A percentile compares a stretch with the other conserved stretches of the same genome.
These are phyloP conservation scores for Pseudonectria foliicola DNA, from an alignment of 2,329 filamentous ascomycete species.

Conservation along the genomic window DNA sequence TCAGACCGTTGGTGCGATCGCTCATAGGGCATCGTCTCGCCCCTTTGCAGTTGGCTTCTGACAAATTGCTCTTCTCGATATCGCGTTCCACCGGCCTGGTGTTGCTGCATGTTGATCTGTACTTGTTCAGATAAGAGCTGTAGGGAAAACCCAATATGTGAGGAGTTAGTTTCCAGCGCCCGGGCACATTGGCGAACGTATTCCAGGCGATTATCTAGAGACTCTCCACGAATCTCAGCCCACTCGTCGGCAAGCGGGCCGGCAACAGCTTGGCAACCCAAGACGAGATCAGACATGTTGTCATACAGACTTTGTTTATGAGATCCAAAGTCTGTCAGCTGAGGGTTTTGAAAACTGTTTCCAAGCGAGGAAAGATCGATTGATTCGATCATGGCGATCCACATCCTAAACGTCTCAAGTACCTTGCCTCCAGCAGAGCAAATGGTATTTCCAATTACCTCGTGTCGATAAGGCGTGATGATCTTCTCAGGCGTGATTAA, in stretches of 20 bases:
- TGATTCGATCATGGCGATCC: slow-evolving; percentile 84
- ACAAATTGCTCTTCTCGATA: slow-evolving; percentile 39
- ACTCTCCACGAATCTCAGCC: slow-evolving; percentile 85
- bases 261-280: slow-evolving; percentile 85
- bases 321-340: slow-evolving; percentile 76
- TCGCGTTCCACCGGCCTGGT: slow-evolving; percentile 31
- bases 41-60: slow-evolving; percentile 49
- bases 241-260: slow-evolving; percentile 91
- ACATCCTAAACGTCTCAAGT: slow-evolving; percentile 81
- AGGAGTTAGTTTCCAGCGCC: slow-evolving; percentile 78
- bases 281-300: slow-evolving; percentile 78
- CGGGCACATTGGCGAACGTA: slow-evolving; percentile 70
- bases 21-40: slow-evolving; percentile 50
- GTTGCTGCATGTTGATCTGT: slow-evolving; percentile 46
- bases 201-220: slow-evolving; percentile 77
- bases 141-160: slow-evolving; percentile 80
- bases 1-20: slow-evolving; percentile 49
- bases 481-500: slow-evolving; percentile 73
- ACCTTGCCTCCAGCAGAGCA: slow-evolving; percentile 73
- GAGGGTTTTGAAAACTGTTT: slow-evolving; percentile 73
- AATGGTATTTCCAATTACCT: slow-evolving; percentile 72
- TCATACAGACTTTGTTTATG: slow-evolving; percentile 95
- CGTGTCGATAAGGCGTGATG: slow-evolving; percentile 70
- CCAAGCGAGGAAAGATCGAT: slow-evolving; percentile 78
- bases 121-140: slow-evolving; percentile 82